These are phyloP conservation scores for Golubevia pallescens DNA, from an alignment of 1,284 basidiomycete species.

Conservation along the genomic window DNA sequence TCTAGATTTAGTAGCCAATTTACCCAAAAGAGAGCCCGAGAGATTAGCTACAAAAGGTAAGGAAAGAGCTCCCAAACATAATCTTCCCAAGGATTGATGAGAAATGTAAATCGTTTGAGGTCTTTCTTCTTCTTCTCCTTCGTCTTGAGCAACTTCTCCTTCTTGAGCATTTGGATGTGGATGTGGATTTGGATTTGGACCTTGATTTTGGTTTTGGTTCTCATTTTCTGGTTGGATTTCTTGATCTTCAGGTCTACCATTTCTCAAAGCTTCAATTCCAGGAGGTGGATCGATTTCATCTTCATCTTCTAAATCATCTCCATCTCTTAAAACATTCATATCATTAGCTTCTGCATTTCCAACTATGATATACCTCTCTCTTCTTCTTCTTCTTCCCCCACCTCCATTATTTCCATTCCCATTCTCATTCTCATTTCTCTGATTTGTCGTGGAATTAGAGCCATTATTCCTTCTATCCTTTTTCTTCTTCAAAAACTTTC, in stretches of 20 bases:
- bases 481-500: constrained; percentile 16
- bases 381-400: constrained; percentile 6
- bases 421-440: neutral
- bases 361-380: neutral
- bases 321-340: neutral
- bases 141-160: constrained; percentile 11
- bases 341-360: neutral
- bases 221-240: constrained; percentile 6
- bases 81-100: constrained; percentile 26
- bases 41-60: constrained; percentile 40
- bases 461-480: neutral
- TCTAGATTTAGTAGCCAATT: constrained; percentile 1
- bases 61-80: constrained; percentile 41
- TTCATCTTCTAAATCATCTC: constrained; percentile 4
- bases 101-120: constrained; percentile 37
- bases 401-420: constrained; percentile 8
- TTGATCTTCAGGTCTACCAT: constrained; percentile 5
- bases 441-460: neutral
- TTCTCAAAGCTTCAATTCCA: constrained; percentile 8
- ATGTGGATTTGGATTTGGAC: too few relatives aligned
- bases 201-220: constrained; percentile 6
- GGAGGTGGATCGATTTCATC: constrained; percentile 5
- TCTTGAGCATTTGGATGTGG: too few relatives aligned
- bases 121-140: constrained; percentile 13
- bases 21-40: constrained; percentile 25